Conservation (phyloP, 1,284 basidiomycete genomes). For the Coniferiporia weirii region DNA sequence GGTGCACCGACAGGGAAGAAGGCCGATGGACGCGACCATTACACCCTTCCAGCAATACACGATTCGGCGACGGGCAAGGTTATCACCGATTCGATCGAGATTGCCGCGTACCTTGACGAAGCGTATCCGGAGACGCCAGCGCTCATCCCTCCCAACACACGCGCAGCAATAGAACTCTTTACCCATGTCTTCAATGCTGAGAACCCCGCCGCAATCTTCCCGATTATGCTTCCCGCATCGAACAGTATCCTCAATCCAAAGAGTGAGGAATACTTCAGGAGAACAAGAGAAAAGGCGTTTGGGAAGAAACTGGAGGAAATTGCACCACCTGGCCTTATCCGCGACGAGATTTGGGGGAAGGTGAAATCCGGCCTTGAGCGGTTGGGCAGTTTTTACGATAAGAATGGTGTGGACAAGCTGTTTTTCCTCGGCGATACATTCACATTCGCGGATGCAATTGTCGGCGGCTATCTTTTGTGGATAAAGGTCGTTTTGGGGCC, state of each 20-base stretch:
- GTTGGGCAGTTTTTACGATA: constrained; percentile 20
- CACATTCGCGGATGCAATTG: constrained; percentile 18
- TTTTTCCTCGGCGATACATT: constrained; percentile 14
- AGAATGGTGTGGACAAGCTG: constrained; percentile 7
- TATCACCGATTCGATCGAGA: constrained; percentile 21
- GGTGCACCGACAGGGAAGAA: constrained; percentile 14
- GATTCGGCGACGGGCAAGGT: constrained; percentile 19
- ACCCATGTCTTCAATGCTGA: not conserved
- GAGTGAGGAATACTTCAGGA: constrained; percentile 31
- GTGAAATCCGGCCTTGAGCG: constrained; percentile 23
- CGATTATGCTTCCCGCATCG: constrained; percentile 19
- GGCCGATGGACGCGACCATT: constrained; percentile 18
- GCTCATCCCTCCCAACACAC: constrained; percentile 18
- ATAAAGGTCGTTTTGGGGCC: constrained; percentile 27
- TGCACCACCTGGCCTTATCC: constrained; percentile 26
- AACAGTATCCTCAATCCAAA: constrained; percentile 24
- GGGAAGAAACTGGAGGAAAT: constrained; percentile 31
- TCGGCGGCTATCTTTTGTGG: constrained; percentile 12
- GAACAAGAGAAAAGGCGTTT: constrained; percentile 23
- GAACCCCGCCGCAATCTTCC: not conserved
- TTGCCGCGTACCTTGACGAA: constrained; percentile 24
- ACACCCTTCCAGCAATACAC: constrained; percentile 26
- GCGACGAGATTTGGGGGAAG: constrained; percentile 25
- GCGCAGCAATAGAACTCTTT: constrained; percentile 3
- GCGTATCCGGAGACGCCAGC: constrained; percentile 20